Base-by-base conservation (phyloP, 768 basidiomycete species). In the Collybia sp. region DNA sequence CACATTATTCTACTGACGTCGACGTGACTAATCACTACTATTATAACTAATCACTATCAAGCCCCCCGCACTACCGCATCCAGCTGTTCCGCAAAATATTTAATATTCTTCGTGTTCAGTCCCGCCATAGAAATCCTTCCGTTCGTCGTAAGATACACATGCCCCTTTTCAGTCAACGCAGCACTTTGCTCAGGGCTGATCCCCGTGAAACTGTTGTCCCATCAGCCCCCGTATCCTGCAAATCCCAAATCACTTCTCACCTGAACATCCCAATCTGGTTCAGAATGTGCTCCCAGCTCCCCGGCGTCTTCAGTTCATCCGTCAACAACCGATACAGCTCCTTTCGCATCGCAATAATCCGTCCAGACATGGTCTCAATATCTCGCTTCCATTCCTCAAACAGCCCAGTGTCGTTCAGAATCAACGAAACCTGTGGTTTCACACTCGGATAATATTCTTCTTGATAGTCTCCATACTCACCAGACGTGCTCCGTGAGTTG, bases 241-340 rank as follows among this genome's bases (percentile, higher is more conserved):
- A 12, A 8, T 16, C 12, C 40, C 20, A 13, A n/a, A n/a, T 12
- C 34, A n/a, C n/a, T 31, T 42, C 73, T 49, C 62, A 92, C 83
- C 88, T 92, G 76, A 94, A 96, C 94, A 95, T 96, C 46, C 94
- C 95, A 66, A 98, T 98, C 74, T 98, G 96, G 43, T 82, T 79
- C 56, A 86, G 71, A 58, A 99, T 95, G 67, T 98, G 95, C n/a
- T 85, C 80, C 96, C 96, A 99, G 58, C 81, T 82, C 5, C 93
- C 92, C 3, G 93, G 93, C 42, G 91, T 94, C 59, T 87, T 77
- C 53, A 92, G 65, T 62, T 87, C 83, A 52, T 89, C 75, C 15
- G 79, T 86, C 60, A 96, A 64, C 56, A 88, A 61, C 45, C 76
- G 68, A 73, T 81, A 75, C 54, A 99, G 73, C 68, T 88, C 78